Evolutionary conservation across 176 grass and related monocot genomes (phyloP).

Genomic region (Metroxylon sagu): DNA sequence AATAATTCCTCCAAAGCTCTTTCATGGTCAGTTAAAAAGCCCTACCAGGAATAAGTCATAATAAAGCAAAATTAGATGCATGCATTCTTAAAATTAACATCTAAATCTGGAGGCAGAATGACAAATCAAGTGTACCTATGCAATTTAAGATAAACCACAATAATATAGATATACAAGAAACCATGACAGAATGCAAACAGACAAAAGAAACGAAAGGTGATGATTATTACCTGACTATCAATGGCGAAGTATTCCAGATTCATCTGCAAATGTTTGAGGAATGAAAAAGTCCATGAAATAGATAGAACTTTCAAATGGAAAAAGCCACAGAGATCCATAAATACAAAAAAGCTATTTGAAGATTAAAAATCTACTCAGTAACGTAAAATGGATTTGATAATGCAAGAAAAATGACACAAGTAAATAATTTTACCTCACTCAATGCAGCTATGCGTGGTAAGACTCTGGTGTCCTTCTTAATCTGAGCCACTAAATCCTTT

Average conservation of each 20-base stretch:
- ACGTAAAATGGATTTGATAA: no score
- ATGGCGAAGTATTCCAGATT: constrained; percentile 96
- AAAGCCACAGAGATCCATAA: no score
- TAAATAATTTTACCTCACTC: constrained; percentile 52
- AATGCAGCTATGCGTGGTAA: constrained; percentile 90
- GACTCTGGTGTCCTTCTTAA: constrained; percentile 88
- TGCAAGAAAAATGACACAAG: not conserved
- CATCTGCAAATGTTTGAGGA: constrained; percentile 57
- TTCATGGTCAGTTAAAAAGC: constrained; percentile 88
- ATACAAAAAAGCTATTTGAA: no score
- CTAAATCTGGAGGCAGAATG: constrained; percentile 6
- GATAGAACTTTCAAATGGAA: no score
- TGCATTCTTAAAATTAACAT: constrained; percentile 5
- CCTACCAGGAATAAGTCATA: constrained; percentile 35
- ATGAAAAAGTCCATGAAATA: no score
- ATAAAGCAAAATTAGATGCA: constrained; percentile 1
- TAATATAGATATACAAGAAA: no score
- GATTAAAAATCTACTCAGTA: no score
- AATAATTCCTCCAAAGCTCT: constrained; percentile 67
- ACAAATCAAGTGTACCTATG: not conserved
- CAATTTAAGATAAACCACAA: no score
- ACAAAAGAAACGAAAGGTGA: constrained; percentile 3
- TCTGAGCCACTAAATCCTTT: constrained; percentile 75
- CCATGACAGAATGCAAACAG: not conserved
- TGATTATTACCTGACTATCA: constrained; percentile 75